phyloP scores from a whole-genome alignment of 1,284 basidiomycete genomes.

The Sporisorium reilianum region DNA sequence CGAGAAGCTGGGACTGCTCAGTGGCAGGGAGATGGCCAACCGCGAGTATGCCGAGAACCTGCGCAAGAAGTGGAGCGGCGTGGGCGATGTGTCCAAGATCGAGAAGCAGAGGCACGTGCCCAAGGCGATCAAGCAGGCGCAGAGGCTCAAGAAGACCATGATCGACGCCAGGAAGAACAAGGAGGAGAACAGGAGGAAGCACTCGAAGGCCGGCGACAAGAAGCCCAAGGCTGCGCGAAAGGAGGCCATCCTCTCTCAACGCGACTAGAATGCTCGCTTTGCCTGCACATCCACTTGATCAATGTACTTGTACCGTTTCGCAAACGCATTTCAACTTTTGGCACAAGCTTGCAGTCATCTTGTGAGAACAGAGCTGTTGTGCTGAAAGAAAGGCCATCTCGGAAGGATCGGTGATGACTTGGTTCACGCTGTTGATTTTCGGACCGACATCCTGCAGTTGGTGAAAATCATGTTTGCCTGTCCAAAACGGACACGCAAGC shows the following conservation, averaged over 20 bases:
- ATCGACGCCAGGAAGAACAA: constrained; percentile 88
- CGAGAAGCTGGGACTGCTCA: constrained; percentile 90
- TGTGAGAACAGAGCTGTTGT: background rate
- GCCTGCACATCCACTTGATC: constrained; percentile 12
- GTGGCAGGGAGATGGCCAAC: constrained; percentile 88
- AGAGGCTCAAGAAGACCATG: constrained; percentile 92
- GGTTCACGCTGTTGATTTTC: background rate
- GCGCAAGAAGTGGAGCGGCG: constrained; percentile 83
- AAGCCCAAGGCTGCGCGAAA: constrained; percentile 94
- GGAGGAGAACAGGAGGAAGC: constrained; percentile 84
- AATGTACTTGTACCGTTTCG: constrained; percentile 38
- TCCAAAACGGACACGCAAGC: background rate
- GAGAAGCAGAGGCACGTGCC: constrained; percentile 87
- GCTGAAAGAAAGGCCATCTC: background rate
- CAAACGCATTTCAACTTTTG: background rate
- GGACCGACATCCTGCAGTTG: background rate
- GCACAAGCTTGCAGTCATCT: background rate
- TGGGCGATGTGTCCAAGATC: constrained; percentile 82
- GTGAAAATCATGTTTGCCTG: background rate
- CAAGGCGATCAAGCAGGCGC: constrained; percentile 87
- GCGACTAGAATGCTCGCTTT: constrained; percentile 12
- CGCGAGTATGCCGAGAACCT: constrained; percentile 93
- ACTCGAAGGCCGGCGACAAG: constrained; percentile 79
- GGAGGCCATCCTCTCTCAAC: constrained; percentile 61
- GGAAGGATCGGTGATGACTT: background rate